phyloP scores from a whole-genome alignment of 768 basidiomycete genomes.

The Tylopilus felleus region DNA sequence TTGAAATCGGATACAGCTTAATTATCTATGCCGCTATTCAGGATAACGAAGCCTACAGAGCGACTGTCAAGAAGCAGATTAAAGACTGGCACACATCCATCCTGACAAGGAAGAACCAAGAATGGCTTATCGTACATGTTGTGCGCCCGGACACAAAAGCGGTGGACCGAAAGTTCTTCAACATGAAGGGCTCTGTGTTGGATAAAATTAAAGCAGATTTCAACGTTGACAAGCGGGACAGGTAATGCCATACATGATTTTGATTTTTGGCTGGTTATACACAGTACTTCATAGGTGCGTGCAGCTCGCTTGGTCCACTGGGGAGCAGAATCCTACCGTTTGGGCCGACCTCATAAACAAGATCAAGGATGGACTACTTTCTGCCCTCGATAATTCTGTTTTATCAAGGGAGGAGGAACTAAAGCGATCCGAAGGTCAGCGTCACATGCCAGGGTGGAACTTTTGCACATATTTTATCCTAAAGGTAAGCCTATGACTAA shows the following conservation, averaged over 20 bases:
- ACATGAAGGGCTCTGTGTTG: slow-evolving; percentile 78
- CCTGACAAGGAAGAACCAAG: slow-evolving; percentile 72
- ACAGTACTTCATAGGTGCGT: slow-evolving; percentile 56
- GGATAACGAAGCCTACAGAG: slow-evolving; percentile 75
- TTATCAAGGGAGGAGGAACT: slow-evolving; percentile 86
- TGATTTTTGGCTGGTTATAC: slow-evolving; percentile 7
- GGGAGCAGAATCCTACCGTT: slow-evolving; percentile 67
- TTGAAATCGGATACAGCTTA: background rate
- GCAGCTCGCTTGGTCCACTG: slow-evolving; percentile 73
- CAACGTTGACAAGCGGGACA: slow-evolving; percentile 82
- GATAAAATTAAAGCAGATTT: slow-evolving; percentile 93
- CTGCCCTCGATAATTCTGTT: slow-evolving; percentile 78
- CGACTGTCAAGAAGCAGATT: slow-evolving; percentile 76
- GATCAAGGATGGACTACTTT: slow-evolving; percentile 85
- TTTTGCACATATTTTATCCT: slow-evolving; percentile 96
- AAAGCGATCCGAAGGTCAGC: slow-evolving; percentile 81
- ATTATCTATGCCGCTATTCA: slow-evolving; percentile 23
- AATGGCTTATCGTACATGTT: slow-evolving; percentile 91
- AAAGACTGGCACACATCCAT: slow-evolving; percentile 85
- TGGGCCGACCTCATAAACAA: slow-evolving; percentile 90
- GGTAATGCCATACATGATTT: slow-evolving; percentile 36
- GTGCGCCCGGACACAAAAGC: slow-evolving; percentile 66
- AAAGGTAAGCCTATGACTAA: slow-evolving; percentile 57
- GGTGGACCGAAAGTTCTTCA: slow-evolving; percentile 67
- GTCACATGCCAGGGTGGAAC: slow-evolving; percentile 96